Conservation (phyloP, 345 rosid genomes). For the Citrus medica region DNA sequence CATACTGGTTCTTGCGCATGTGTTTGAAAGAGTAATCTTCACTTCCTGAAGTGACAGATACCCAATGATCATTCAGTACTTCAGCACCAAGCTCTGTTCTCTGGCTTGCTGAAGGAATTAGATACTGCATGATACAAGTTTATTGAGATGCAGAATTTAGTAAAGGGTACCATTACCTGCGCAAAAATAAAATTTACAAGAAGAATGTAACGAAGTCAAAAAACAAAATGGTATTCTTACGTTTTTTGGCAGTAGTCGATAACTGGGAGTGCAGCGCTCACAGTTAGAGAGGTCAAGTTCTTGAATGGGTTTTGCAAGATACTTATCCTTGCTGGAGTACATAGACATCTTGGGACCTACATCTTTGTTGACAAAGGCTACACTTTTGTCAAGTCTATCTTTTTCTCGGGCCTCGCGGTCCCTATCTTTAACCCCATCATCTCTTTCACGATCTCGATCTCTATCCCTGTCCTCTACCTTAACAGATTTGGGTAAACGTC, state of each 20-base stretch:
- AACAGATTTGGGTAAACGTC: slow-evolving; percentile 56
- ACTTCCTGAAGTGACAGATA: slow-evolving; percentile 98
- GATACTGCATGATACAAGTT: slow-evolving; percentile 63
- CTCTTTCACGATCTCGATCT: slow-evolving; percentile 60
- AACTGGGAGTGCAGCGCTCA: slow-evolving; percentile 97
- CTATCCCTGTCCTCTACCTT: slow-evolving; percentile 72
- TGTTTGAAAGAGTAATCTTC: slow-evolving; percentile 99
- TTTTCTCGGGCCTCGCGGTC: slow-evolving; percentile 65
- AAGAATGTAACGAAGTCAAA: neutral
- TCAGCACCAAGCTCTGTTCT: slow-evolving; percentile 76
- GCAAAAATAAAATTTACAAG: neutral
- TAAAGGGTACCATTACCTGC: slow-evolving; percentile 7
- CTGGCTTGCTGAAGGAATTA: slow-evolving; percentile 75
- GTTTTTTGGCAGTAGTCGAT: slow-evolving; percentile 88
- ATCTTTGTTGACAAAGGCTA: slow-evolving; percentile 47
- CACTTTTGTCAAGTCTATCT: slow-evolving; percentile 70
- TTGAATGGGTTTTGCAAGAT: slow-evolving; percentile 77
- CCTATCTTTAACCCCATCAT: slow-evolving; percentile 62
- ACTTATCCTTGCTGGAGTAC: slow-evolving; percentile 70
- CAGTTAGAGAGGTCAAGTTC: slow-evolving; percentile 96
- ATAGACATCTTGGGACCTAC: slow-evolving; percentile 45
- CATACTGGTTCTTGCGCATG: slow-evolving; percentile 98
- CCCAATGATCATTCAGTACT: slow-evolving; percentile 97
- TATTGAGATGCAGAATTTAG: slow-evolving; percentile 13
- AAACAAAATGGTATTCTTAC: slow-evolving; percentile 31